phyloP scores from a whole-genome alignment of 768 basidiomycete genomes.

The Udeniomyces megalosporus region DNA sequence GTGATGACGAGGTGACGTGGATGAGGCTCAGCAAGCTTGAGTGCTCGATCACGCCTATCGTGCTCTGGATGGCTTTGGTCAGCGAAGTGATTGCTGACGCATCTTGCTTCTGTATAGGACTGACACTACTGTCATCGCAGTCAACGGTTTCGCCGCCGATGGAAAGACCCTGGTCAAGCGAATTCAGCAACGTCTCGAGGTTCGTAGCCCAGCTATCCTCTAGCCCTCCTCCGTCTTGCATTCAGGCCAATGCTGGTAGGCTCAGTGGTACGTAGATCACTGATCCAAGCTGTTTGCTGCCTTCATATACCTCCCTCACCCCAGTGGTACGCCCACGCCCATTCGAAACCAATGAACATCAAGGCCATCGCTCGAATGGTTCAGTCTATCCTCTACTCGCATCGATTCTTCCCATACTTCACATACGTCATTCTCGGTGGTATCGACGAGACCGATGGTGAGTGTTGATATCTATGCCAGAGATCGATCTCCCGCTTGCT shows the following conservation, averaged over 20 bases:
- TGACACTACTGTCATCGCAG: constrained; percentile 79
- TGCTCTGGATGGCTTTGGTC: too few relatives aligned
- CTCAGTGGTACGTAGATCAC: neutral
- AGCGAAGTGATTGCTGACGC: neutral
- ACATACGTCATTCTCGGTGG: constrained; percentile 92
- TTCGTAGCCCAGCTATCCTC: constrained; percentile 29
- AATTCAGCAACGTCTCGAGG: constrained; percentile 87
- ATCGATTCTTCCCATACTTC: constrained; percentile 85
- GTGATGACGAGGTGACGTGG: too few relatives aligned
- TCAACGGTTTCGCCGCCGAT: constrained; percentile 94
- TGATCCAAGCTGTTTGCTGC: neutral
- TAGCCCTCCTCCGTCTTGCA: too few relatives aligned
- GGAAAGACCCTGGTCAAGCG: constrained; percentile 96
- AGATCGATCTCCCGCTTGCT: neutral
- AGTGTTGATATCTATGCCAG: constrained; percentile 25
- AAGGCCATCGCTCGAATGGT: constrained; percentile 93
- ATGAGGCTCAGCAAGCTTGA: too few relatives aligned
- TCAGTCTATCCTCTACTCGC: constrained; percentile 92
- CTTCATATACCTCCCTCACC: constrained; percentile 3
- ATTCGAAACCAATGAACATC: constrained; percentile 93
- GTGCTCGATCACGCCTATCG: too few relatives aligned
- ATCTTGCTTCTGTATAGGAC: constrained; percentile 39
- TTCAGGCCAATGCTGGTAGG: neutral
- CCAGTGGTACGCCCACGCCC: constrained; percentile 95
- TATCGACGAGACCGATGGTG: constrained; percentile 79